Conservation (phyloP, 257 asterid genomes). For the Petrea volubilis region DNA sequence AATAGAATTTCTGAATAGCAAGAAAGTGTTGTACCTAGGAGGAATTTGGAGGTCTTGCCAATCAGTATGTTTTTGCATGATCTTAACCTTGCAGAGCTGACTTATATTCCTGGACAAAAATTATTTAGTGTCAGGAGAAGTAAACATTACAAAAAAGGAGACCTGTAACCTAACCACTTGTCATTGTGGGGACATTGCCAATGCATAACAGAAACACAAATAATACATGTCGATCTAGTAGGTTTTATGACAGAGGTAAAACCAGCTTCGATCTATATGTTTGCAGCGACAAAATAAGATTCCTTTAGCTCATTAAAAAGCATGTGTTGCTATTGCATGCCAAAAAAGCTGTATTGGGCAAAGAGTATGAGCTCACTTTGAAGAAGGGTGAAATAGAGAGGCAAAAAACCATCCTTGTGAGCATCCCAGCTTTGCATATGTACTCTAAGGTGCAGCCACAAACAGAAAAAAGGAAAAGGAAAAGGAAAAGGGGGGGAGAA, state of each 20-base stretch:
- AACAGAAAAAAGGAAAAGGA: conserved; percentile 20
- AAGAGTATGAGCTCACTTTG: conserved; percentile 46
- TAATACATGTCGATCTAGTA: not conserved
- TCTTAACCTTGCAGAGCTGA: conserved; percentile 78
- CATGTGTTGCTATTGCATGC: not conserved
- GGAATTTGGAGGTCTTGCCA: conserved; percentile 80
- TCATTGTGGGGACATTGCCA: not conserved
- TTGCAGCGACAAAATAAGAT: not conserved
- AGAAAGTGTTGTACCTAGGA: conserved; percentile 29
- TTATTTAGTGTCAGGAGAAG: conserved; percentile 7
- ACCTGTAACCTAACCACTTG: not conserved
- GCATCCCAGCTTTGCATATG: conserved; percentile 85
- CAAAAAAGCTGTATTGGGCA: not conserved
- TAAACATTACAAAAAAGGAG: not conserved
- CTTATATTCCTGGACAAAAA: conserved; percentile 66
- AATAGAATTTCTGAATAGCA: not conserved
- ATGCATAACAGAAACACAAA: not conserved
- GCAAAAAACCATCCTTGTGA: conserved; percentile 94
- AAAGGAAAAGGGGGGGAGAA: too few relatives aligned
- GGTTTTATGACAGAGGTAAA: not conserved
- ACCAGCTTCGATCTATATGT: conserved; percentile 4
- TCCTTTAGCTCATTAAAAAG: not conserved
- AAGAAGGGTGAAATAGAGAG: conserved; percentile 66
- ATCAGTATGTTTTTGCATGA: conserved; percentile 66
- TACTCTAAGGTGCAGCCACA: conserved; percentile 45